phyloP scores from a whole-genome alignment of 331 rosid genomes.

The Quercus phellos region DNA sequence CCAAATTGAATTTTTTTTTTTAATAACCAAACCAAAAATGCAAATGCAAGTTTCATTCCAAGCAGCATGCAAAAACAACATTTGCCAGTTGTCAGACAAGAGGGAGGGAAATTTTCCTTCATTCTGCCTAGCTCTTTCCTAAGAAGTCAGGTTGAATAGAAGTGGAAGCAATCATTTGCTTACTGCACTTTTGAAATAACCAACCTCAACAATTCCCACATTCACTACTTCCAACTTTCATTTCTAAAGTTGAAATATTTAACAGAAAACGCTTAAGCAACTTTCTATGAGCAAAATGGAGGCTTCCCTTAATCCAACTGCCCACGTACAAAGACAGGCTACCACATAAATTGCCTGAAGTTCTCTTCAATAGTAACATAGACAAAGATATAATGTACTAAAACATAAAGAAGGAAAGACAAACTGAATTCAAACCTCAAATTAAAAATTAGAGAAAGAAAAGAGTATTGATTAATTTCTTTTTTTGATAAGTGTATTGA shows the following conservation, averaged over 20 bases:
- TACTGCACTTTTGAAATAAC: neutral
- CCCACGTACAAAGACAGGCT: neutral
- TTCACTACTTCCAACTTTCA: neutral
- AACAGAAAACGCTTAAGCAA: neutral
- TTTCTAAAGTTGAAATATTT: neutral
- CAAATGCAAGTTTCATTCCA: neutral
- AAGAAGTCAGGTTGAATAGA: neutral
- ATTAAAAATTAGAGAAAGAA: no score
- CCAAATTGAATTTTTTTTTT: neutral
- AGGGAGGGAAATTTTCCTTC: neutral
- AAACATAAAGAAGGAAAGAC: no score
- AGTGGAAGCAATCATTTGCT: neutral
- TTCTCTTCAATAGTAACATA: neutral
- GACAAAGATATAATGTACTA: neutral
- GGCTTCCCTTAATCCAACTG: slow-evolving; percentile 1
- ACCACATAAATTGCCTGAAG: neutral
- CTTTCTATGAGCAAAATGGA: neutral
- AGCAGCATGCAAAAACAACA: neutral
- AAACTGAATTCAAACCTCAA: no score
- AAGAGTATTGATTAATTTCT: no score
- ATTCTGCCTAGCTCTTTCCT: neutral
- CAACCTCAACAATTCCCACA: neutral
- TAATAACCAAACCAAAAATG: neutral
- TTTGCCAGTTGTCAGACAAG: neutral
- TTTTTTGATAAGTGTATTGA: no score